Conservation (phyloP, 2,329 filamentous ascomycete genomes). For the Lecanosticta acicola region DNA sequence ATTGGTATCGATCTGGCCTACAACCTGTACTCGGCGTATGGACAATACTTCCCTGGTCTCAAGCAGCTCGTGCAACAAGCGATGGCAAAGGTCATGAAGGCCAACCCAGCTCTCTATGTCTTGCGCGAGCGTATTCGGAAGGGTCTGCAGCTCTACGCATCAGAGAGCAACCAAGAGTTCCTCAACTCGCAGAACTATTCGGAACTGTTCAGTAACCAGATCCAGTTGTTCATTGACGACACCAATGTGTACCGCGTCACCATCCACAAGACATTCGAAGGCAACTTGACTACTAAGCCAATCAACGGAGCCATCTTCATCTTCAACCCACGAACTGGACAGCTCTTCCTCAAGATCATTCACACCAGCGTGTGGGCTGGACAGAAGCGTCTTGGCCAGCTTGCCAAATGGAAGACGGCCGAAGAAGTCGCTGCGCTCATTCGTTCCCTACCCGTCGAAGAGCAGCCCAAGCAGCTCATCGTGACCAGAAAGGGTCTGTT, state of each 20-base stretch:
- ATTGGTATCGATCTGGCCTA: conserved; percentile 96
- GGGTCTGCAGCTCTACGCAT: conserved; percentile 94
- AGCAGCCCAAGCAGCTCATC: conserved; percentile 97
- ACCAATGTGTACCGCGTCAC: conserved; percentile 99
- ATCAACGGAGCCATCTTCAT: conserved; percentile 99
- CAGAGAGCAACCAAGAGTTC: conserved; percentile 98
- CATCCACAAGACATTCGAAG: conserved; percentile 99
- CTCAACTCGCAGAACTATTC: conserved; percentile 99
- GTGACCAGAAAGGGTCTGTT: conserved; percentile 95
- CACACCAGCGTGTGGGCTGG: conserved; percentile 99
- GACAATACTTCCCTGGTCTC: conserved; percentile 95
- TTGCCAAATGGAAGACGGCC: conserved; percentile 99
- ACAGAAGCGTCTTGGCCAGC: conserved; percentile 95
- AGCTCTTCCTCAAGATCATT: conserved; percentile 98
- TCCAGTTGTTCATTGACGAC: conserved; percentile 97
- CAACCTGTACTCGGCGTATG: conserved; percentile 96
- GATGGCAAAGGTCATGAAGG: conserved; percentile 99
- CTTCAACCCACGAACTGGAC: conserved; percentile 97
- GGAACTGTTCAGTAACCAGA: conserved; percentile 97
- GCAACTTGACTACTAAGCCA: conserved; percentile 96
- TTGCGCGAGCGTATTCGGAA: conserved; percentile 96
- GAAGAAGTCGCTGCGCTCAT: conserved; percentile 99
- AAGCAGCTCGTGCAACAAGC: conserved; percentile 95
- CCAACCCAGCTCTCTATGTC: conserved; percentile 93
- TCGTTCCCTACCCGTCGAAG: conserved; percentile 89